Conservation (phyloP, 257 asterid genomes). For the Vinca minor region DNA sequence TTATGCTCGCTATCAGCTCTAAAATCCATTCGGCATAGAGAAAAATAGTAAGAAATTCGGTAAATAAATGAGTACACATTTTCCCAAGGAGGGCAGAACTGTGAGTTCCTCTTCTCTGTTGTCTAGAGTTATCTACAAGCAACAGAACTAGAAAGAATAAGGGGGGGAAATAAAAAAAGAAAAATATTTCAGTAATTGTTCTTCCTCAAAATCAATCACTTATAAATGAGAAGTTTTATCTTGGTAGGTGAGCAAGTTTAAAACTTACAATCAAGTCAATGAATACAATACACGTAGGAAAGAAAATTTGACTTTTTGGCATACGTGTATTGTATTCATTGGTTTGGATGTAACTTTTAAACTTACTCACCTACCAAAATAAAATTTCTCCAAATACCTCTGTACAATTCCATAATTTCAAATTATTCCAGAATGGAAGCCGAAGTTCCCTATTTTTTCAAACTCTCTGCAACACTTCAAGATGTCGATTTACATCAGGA, state of each 20-base stretch:
- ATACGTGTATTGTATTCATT: no score
- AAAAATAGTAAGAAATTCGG: not conserved
- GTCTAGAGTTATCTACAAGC: slow-evolving; percentile 33
- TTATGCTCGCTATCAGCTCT: no score
- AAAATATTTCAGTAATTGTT: slow-evolving; percentile 11
- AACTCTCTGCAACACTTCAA: not conserved
- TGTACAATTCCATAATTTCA: slow-evolving; percentile 4
- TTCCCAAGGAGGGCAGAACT: not conserved
- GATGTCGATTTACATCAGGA: no score
- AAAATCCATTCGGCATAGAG: not conserved
- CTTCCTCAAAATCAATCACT: slow-evolving; percentile 8
- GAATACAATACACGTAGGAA: no score
- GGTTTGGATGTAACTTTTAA: no score
- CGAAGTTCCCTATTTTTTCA: not conserved
- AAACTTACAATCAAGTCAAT: no score
- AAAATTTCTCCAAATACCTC: no score
- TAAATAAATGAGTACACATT: not conserved
- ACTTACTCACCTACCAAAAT: no score
- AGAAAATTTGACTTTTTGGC: no score
- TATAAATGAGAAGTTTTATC: no score
- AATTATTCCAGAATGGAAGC: not conserved
- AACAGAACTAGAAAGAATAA: slow-evolving; percentile 11
- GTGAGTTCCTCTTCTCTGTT: not conserved
- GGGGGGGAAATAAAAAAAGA: no score
- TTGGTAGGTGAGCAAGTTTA: no score